Base-by-base conservation (phyloP, 2,329 filamentous ascomycete genomes). In the Ophiosphaerella herpotricha region DNA sequence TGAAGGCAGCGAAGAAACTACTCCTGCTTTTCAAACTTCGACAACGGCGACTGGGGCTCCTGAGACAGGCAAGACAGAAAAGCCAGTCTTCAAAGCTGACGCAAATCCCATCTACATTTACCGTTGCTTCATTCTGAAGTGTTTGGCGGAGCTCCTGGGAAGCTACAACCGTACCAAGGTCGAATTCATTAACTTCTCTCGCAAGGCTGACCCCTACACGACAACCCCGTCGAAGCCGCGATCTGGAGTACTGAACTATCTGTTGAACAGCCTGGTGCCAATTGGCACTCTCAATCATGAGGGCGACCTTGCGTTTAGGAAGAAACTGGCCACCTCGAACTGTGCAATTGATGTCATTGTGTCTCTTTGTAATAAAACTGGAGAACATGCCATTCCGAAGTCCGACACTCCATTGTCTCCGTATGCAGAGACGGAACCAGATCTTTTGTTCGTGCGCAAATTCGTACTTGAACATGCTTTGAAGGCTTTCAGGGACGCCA, bases 101-200 rank as follows among this genome's bases (percentile, higher is more conserved):
- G 89, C 97, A 31, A 91, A 99, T 71, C 91, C 92, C 0, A 97
- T 96, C 52, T 99, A 96, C 75, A 87, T 97, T 45, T 99, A 97
- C 68, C 86, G 94, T 40, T 97, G 93, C 76, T 97, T 97, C 77
- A 78, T 99, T 43, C 82, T 99, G 29, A 91, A 94, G 68, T 96
- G 92, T 66, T 78, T 99, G 34, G 87, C 91, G 0, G 94, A 99
- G 73, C 83, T 99, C 12, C 80, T 99, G 12, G 86, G 89, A 49
- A 95, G 89, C 66, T 99, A 97, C 76, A 96, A 91, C 61, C 86
- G 91, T 46, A 90, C 91, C 7, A 99, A 99, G 80, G 85, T 99
- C 37, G 95, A 99, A 70, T 97, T 99, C 70, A 97, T 99, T 78
- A 97, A 97, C 73, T 99, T 97, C 77, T 97, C 95, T 60, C 87